Percentiles rank a stretch among this genome's conserved stretches.
phyloP scores from a whole-genome alignment of 1,139 yeast genomes.

The Arxiozyma heterogenica region DNA sequence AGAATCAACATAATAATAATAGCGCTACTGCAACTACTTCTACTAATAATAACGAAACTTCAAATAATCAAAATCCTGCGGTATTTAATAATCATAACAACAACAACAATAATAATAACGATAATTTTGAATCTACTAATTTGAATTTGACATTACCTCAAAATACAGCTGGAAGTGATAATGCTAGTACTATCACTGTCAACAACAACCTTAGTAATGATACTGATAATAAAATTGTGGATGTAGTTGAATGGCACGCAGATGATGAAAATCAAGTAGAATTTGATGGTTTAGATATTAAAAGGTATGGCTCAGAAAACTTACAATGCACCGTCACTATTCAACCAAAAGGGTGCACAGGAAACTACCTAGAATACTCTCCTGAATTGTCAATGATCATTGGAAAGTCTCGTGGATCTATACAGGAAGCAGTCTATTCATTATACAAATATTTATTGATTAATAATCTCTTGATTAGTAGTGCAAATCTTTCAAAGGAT shows the following conservation, averaged over 20 bases:
- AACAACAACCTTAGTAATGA: too few species aligned
- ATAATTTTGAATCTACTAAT: neutral
- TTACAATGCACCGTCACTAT: slow-evolving; percentile 65
- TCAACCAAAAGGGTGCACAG: slow-evolving; percentile 66
- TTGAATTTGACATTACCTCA: neutral
- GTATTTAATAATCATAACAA: neutral
- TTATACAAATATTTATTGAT: slow-evolving; percentile 68
- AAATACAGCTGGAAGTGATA: neutral
- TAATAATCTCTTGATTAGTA: slow-evolving; percentile 22
- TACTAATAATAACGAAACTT: slow-evolving; percentile 2
- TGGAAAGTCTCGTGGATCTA: slow-evolving; percentile 71
- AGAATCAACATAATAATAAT: neutral
- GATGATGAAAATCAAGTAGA: slow-evolving; percentile 41
- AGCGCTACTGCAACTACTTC: slow-evolving; percentile 6
- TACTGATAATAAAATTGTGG: slow-evolving; percentile 12
- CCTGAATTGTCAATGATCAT: slow-evolving; percentile 59
- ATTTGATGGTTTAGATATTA: slow-evolving; percentile 85
- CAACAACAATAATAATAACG: neutral
- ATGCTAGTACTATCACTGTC: neutral
- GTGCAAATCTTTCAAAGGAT: slow-evolving; percentile 7
- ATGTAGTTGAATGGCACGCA: slow-evolving; percentile 63
- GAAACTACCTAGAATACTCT: slow-evolving; percentile 50
- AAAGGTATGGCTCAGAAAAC: slow-evolving; percentile 64
- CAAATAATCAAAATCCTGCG: neutral
- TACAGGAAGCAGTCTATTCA: slow-evolving; percentile 76